Evolutionary conservation across 306 rosid species (phyloP).

Genomic region (Vigna mungo): DNA sequence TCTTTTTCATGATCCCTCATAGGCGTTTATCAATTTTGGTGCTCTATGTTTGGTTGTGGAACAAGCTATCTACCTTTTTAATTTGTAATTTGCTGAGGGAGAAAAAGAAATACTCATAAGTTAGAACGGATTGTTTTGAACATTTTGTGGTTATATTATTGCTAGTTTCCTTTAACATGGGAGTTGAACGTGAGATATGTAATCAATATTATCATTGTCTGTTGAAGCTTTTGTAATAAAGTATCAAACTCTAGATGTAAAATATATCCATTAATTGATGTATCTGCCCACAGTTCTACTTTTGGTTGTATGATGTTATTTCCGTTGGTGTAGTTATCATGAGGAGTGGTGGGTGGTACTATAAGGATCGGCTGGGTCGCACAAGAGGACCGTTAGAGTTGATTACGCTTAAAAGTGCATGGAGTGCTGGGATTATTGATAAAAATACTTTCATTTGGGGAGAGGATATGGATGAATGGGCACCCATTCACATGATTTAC

Average conservation of each 20-base stretch:
- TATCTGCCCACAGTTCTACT: slow-evolving; percentile 24
- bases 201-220: slow-evolving; percentile 7
- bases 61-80: not conserved
- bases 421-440: slow-evolving; percentile 95
- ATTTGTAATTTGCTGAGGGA: not conserved
- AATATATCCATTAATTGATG: not conserved
- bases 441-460: slow-evolving; percentile 98
- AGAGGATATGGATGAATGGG: slow-evolving; percentile 98
- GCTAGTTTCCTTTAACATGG: not conserved
- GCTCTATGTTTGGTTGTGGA: not conserved
- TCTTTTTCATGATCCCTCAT: slow-evolving; percentile 12
- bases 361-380: slow-evolving; percentile 91
- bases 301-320: slow-evolving; percentile 38
- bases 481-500: slow-evolving; percentile 92
- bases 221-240: slow-evolving; percentile 36
- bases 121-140: not conserved
- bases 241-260: not conserved
- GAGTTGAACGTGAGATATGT: slow-evolving; percentile 22
- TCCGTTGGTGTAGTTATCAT: slow-evolving; percentile 64
- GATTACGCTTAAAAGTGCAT: slow-evolving; percentile 81
- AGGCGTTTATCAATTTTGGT: slow-evolving; percentile 9
- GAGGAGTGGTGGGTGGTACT: slow-evolving; percentile 87
- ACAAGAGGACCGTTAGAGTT: slow-evolving; percentile 86
- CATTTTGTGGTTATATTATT: not conserved
- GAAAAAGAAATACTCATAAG: not conserved